A percentile compares a stretch with the other conserved stretches of the same genome.
Conservation (phyloP, 78 protist genomes). For the Dictyostelium purpureum region DNA sequence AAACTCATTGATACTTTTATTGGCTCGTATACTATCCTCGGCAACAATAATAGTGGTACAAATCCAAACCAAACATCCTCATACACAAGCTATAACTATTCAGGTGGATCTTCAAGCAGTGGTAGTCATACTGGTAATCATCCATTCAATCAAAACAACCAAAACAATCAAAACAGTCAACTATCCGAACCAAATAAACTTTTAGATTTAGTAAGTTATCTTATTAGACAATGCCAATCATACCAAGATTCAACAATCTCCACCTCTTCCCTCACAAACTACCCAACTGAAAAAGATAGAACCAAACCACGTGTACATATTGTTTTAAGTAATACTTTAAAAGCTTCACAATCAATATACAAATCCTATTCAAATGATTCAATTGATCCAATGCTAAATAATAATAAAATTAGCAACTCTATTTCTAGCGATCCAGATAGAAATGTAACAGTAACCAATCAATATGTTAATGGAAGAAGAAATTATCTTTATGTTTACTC, state of each 20-base stretch:
- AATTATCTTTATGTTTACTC: not conserved
- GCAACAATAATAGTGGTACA: not conserved
- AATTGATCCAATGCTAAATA: not conserved
- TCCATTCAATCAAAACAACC: not conserved
- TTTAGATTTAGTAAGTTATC: constrained; percentile 31
- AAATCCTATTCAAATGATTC: not conserved
- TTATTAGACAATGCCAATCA: constrained; percentile 47
- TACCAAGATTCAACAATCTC: not conserved
- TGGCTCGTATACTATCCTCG: constrained; percentile 8
- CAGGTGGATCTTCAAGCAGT: not conserved
- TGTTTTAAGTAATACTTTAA: not conserved
- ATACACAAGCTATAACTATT: not conserved
- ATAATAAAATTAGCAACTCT: not conserved
- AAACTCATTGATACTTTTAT: constrained; percentile 47
- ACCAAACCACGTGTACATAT: constrained; percentile 33
- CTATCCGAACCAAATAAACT: constrained; percentile 29
- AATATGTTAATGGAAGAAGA: not conserved
- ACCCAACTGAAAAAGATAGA: constrained; percentile 63
- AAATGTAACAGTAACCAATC: not conserved
- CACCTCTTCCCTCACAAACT: constrained; percentile 23
- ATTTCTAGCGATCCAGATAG: not conserved
- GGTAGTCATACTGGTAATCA: not conserved
- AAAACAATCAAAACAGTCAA: not conserved
- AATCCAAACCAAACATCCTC: not conserved
- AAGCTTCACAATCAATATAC: not conserved